phyloP scores from a whole-genome alignment of 2,329 filamentous ascomycete species.

The Raffaelea ambrosiae region DNA sequence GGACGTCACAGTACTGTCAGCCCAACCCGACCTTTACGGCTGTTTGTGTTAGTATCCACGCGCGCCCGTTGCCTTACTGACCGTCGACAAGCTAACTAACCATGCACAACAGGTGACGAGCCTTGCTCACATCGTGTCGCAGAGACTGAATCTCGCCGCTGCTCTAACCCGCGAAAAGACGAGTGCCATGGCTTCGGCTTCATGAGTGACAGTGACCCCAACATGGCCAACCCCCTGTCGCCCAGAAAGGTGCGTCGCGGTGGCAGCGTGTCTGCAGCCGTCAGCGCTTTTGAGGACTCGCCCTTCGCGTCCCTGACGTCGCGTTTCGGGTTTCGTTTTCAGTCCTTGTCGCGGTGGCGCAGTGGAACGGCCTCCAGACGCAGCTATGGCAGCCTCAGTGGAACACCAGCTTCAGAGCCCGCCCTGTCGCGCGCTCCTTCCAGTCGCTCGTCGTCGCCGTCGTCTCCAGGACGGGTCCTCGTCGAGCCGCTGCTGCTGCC shows the following conservation, averaged over 20 bases:
- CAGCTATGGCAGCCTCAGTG: conserved; percentile 34
- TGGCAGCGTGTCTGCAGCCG: conserved; percentile 6
- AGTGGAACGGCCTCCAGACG: conserved; percentile 30
- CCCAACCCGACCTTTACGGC: conserved; percentile 45
- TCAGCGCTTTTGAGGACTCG: conserved; percentile 32
- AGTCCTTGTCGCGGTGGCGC: conserved; percentile 40
- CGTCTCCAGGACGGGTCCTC: conserved; percentile 41
- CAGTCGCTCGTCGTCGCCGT: conserved; percentile 71
- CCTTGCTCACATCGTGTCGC: conserved; percentile 49
- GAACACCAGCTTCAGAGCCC: conserved; percentile 65
- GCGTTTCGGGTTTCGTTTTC: conserved; percentile 55
- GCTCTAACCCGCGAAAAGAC: conserved; percentile 30
- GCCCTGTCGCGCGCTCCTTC: conserved; percentile 60
- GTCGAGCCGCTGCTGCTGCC: conserved; percentile 45
- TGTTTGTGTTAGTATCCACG: conserved; percentile 61
- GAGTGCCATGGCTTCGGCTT: conserved; percentile 58
- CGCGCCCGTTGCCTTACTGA: not conserved
- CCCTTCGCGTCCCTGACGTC: conserved; percentile 54
- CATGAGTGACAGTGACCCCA: conserved; percentile 54
- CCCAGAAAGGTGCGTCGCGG: conserved; percentile 2
- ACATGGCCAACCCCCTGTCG: conserved; percentile 11
- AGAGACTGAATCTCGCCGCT: conserved; percentile 22
- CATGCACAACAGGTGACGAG: conserved; percentile 48
- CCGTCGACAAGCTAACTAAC: too few relatives aligned
- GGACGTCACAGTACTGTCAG: conserved; percentile 38